Evolutionary conservation across 129 eudicot species (phyloP).

Genomic region (Smallanthus sonchifolius): DNA sequence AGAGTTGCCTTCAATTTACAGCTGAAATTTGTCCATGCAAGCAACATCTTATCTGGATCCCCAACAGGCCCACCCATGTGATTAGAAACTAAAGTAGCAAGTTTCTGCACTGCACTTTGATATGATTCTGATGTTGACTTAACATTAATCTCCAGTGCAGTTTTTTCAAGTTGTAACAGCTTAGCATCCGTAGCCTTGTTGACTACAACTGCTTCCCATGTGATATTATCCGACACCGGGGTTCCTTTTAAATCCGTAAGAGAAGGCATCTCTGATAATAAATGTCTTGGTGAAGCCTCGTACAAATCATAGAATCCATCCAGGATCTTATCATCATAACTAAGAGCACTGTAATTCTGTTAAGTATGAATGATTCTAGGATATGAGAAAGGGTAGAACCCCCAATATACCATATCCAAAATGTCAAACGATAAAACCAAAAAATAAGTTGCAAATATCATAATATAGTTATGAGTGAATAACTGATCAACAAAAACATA

Average conservation of each 20-base stretch:
- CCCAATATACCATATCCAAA: no score
- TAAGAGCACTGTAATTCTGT: conserved; percentile 90
- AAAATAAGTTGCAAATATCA: no score
- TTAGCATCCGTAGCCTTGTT: conserved; percentile 64
- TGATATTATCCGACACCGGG: conserved; percentile 46
- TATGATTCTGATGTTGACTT: conserved; percentile 45
- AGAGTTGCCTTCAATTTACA: conserved; percentile 50
- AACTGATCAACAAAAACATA: neutral
- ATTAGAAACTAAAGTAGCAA: conserved; percentile 74
- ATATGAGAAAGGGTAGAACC: conserved; percentile 60
- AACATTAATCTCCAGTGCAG: conserved; percentile 49
- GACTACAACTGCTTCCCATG: conserved; percentile 89
- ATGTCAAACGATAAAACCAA: no score
- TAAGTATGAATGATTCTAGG: conserved; percentile 58
- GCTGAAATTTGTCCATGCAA: conserved; percentile 69
- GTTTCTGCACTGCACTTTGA: conserved; percentile 45
- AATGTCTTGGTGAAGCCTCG: conserved; percentile 41
- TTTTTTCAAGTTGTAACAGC: conserved; percentile 57
- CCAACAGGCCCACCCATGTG: conserved; percentile 92
- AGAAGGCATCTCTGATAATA: conserved; percentile 82
- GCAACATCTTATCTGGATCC: conserved; percentile 71
- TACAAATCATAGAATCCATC: conserved; percentile 94
- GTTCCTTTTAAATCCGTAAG: conserved; percentile 74
- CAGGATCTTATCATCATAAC: conserved; percentile 85
- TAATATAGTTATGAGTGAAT: no score